Base-by-base conservation (phyloP, 495 filamentous ascomycete genomes). In the Penicillium longicatenatum region DNA sequence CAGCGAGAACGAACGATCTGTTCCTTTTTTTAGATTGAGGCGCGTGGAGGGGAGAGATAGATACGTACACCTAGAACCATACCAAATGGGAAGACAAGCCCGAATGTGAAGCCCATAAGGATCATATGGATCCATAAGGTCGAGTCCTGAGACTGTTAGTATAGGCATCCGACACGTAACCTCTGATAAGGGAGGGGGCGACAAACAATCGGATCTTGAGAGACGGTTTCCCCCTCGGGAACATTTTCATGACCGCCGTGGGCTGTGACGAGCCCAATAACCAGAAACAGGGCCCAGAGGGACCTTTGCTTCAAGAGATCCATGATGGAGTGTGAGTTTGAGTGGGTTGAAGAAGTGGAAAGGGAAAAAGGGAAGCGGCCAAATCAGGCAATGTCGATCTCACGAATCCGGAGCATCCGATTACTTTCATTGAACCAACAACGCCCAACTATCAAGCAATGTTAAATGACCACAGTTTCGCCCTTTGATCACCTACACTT, bases 51-150 rank as follows among this genome's bases (percentile, higher is more conserved):
- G 16, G 49, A 20, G 5, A 24, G 33, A 37, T 6, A 51, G 21
- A 50, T 39, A 77, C 85, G 60, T 84, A 93, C 89, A 33, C 94
- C 93, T 11, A 98, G 78, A 33, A 98, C 93, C 93, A 98, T 97
- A 46, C 95, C 94, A 20, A 91, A 77, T 9, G 94, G 94, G 64
- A 98, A 97, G 41, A 98, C 81, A 47, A 98, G 74, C 52, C 94
- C 94, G 80, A 95, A 98, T 24, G 91, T 80, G 26, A 91, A 62
- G 57, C 86, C 87, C 82, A 96, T 92, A n/a, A 95, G 67, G 54
- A 95, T 80, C 64, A 98, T 97, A 71, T 98, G 94, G 29, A 87
- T 76, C 94, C 93, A 98, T 86, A 98, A 70, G 65, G 83, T 94
- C 49, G 84, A 78, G 63, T 97, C 91, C 88, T 93, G 35, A 4